Percentiles rank a stretch among this genome's conserved stretches.
phyloP scores from a whole-genome alignment of 2,329 filamentous ascomycete genomes.

The Aspergillus sp. region DNA sequence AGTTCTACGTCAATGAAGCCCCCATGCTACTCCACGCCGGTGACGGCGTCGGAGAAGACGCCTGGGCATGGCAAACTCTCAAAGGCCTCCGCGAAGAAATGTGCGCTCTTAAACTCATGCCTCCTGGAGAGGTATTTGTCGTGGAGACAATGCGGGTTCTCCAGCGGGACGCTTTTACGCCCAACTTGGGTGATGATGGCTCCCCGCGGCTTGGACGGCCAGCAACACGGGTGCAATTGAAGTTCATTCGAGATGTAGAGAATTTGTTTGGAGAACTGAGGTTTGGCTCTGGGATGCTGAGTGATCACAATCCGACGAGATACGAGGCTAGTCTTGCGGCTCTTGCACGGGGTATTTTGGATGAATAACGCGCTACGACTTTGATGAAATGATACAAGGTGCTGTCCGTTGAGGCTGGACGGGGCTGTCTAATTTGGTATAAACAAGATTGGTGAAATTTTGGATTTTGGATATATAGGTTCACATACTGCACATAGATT shows the following conservation, averaged over 20 bases:
- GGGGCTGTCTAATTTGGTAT: too few relatives aligned
- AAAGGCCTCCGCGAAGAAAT: slow-evolving; percentile 61
- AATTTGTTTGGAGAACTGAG: slow-evolving; percentile 61
- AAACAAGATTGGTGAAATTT: not conserved
- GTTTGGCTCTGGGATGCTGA: slow-evolving; percentile 67
- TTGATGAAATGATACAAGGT: not conserved
- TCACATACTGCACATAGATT: slow-evolving; percentile 1
- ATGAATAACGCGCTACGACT: slow-evolving; percentile 24
- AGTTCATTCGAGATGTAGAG: slow-evolving; percentile 66
- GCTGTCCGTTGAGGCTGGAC: not conserved
- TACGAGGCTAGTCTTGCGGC: slow-evolving; percentile 65
- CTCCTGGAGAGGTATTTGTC: slow-evolving; percentile 69
- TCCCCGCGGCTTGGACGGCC: slow-evolving; percentile 51
- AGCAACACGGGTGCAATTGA: slow-evolving; percentile 62
- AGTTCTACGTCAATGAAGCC: slow-evolving; percentile 51
- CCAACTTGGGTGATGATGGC: slow-evolving; percentile 36
- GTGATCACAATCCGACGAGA: slow-evolving; percentile 66
- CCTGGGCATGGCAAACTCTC: slow-evolving; percentile 63
- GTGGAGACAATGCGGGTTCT: slow-evolving; percentile 63
- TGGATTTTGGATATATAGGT: slow-evolving; percentile 2
- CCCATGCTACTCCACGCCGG: slow-evolving; percentile 38
- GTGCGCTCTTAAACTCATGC: slow-evolving; percentile 62
- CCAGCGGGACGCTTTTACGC: slow-evolving; percentile 58
- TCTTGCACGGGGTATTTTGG: slow-evolving; percentile 44
- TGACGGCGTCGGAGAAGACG: slow-evolving; percentile 53